Conservation (phyloP, 2,329 filamentous ascomycete genomes). For the Biscogniauxia sp. region DNA sequence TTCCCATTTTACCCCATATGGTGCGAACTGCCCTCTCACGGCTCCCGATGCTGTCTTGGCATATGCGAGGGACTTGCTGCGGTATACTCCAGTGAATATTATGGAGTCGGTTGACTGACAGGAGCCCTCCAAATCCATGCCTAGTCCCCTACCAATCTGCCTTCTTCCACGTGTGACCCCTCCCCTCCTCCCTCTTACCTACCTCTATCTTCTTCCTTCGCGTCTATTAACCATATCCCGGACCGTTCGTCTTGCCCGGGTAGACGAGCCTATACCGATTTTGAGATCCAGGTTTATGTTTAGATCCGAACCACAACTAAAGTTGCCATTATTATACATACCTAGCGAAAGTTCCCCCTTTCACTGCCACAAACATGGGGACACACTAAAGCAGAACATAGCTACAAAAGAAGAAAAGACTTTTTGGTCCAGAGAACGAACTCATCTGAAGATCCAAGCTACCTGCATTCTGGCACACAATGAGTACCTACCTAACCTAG, state of each 20-base stretch:
- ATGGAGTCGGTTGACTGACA: neutral
- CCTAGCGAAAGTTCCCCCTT: neutral
- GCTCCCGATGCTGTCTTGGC: neutral
- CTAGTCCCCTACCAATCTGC: neutral
- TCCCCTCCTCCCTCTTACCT: neutral
- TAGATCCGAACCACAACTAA: neutral
- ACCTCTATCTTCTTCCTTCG: neutral
- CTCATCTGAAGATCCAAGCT: no score
- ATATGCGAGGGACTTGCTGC: neutral
- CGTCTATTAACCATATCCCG: neutral
- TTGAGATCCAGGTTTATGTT: neutral
- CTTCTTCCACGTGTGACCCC: neutral
- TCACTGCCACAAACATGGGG: neutral
- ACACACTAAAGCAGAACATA: neutral
- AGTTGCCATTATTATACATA: neutral
- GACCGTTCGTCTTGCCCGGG: neutral
- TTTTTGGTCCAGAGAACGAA: no score
- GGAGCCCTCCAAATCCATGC: neutral
- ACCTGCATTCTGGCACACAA: no score
- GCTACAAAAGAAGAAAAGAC: no score
- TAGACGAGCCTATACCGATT: neutral
- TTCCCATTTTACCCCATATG: neutral
- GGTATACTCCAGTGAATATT: neutral
- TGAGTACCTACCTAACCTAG: no score
- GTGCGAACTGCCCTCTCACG: neutral